These are phyloP conservation scores for Lentinus tigrinus DNA, from an alignment of 768 basidiomycete species.

Conservation along the genomic window DNA sequence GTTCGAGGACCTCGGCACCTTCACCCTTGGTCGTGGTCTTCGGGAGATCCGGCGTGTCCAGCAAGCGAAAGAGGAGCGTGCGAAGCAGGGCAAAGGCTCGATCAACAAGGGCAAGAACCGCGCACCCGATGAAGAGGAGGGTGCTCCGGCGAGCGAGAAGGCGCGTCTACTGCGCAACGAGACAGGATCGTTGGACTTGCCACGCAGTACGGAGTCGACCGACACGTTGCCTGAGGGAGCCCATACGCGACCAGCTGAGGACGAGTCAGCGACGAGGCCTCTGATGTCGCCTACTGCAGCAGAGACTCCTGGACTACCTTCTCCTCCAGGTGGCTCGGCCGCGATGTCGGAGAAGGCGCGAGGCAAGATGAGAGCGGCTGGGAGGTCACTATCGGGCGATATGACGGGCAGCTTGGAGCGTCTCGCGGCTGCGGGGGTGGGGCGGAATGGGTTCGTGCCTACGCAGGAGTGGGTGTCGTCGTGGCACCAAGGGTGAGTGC, in stretches of 20 bases:
- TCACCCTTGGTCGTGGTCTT: constrained; percentile 83
- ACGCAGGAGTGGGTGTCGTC: constrained; percentile 98
- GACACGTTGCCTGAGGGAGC: constrained; percentile 19
- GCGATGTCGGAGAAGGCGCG: constrained; percentile 80
- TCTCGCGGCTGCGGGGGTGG: constrained; percentile 66
- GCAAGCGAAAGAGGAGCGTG: constrained; percentile 68
- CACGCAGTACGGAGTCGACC: constrained; percentile 25
- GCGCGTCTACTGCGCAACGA: constrained; percentile 61
- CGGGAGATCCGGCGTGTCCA: constrained; percentile 80
- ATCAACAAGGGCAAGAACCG: constrained; percentile 44
- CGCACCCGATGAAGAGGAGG: constrained; percentile 33
- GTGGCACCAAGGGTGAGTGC: constrained; percentile 89
- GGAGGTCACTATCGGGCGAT: constrained; percentile 54
- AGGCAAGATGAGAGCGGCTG: constrained; percentile 82
- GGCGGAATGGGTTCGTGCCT: constrained; percentile 89
- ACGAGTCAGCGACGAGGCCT: constrained; percentile 36
- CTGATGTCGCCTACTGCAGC: constrained; percentile 45
- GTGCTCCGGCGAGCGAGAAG: constrained; percentile 60
- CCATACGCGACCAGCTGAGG: constrained; percentile 21
- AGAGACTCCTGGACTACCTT: constrained; percentile 23
- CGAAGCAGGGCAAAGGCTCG: constrained; percentile 24
- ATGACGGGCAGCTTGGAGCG: constrained; percentile 58
- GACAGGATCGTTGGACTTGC: constrained; percentile 28
- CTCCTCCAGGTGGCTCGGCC: constrained; percentile 21
- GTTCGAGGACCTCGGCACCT: constrained; percentile 90